Percentiles rank a stretch among this genome's conserved stretches.
Conservation (phyloP, 2,329 filamentous ascomycete species). For the Fusarium sp. region DNA sequence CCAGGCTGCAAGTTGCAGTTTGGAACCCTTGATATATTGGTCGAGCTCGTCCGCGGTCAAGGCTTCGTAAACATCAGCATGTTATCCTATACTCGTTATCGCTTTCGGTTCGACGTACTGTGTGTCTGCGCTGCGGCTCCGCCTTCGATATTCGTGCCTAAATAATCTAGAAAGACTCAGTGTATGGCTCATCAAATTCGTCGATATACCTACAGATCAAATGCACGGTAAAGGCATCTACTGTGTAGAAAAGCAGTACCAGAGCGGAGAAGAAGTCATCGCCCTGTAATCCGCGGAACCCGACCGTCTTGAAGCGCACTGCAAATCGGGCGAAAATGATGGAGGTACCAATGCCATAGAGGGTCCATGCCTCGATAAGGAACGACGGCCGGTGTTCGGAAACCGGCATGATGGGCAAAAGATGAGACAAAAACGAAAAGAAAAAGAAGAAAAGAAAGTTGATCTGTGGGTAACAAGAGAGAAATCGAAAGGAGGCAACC, state of each 20-base stretch:
- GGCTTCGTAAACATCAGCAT: not conserved
- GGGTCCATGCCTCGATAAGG: conserved; percentile 47
- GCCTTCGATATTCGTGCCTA: conserved; percentile 42
- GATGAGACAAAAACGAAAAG: not conserved
- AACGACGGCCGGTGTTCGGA: conserved; percentile 30
- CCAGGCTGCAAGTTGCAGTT: conserved; percentile 54
- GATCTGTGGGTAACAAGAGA: not conserved
- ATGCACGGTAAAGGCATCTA: conserved; percentile 52
- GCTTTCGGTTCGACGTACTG: conserved; percentile 1
- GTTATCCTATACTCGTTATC: rapidly evolving
- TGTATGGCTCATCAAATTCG: rapidly evolving
- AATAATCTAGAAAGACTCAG: conserved; percentile 20
- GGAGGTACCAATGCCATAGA: conserved; percentile 49
- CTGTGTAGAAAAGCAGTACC: conserved; percentile 50
- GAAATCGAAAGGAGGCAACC: not conserved
- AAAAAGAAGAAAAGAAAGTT: not conserved
- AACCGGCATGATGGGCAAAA: not conserved
- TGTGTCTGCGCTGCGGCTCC: not conserved
- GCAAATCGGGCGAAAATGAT: conserved; percentile 50
- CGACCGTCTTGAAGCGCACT: conserved; percentile 54
- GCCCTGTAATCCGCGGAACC: conserved; percentile 51
- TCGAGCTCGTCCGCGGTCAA: conserved; percentile 47
- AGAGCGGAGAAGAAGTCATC: conserved; percentile 54
- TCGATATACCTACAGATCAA: conserved; percentile 43
- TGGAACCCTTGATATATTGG: conserved; percentile 50